Base-by-base conservation (phyloP, 169 alveolate species). In the Plasmodium gonderi region DNA sequence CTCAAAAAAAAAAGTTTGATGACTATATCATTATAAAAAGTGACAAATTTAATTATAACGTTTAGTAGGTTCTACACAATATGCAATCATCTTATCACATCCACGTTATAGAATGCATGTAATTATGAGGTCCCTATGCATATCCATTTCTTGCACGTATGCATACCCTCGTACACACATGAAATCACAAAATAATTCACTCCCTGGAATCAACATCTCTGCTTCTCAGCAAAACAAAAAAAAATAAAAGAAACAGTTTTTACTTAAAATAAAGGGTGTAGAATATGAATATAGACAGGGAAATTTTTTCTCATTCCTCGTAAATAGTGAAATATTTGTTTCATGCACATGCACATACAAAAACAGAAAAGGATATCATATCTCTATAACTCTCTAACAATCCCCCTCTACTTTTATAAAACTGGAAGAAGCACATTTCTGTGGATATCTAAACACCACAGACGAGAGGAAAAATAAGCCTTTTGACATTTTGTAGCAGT, bases 11-110 rank as follows among this genome's bases (percentile, higher is more conserved):
- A 51, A 51, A 54, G 47, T 51, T 45, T 51, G 45, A 3, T 40
- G 54, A 40, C 44, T 85, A n/a, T 74, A 75, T 85, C 26, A 60
- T 85, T 68, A 75, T 85, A 14, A 72, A 85, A 75, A 85, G 92
- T 36, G 92, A 85, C 45, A 74, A 38, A 26, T 75, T 75, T 60
- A 85, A 74, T 60, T 74, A 45, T 38, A 42, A 85, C 42, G 38
- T 20, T 0, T 75, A 74, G 45, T n/a, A n/a, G n/a, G n/a, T n/a
- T n/a, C n/a, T n/a, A n/a, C n/a, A n/a, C n/a, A n/a, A n/a, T n/a
- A n/a, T n/a, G n/a, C n/a, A n/a, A n/a, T n/a, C n/a, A n/a, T n/a
- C n/a, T n/a, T n/a, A n/a, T n/a, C n/a, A n/a, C n/a, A n/a, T n/a
- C n/a, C n/a, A n/a, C n/a, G n/a, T n/a, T n/a, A n/a, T n/a, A n/a